Conservation (phyloP, 1,139 yeast genomes). For the Candida sp. region DNA sequence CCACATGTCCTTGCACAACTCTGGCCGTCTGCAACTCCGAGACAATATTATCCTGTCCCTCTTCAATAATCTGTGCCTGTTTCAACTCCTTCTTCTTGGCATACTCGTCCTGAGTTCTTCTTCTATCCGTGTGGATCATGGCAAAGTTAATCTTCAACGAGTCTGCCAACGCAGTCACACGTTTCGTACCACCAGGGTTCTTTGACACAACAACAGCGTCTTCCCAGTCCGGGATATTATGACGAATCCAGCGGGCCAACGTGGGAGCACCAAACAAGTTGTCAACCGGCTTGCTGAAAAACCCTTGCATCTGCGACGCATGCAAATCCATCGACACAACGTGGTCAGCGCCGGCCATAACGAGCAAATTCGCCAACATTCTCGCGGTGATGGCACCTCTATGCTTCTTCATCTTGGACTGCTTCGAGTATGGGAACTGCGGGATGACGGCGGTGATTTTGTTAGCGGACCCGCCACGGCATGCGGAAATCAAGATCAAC, state of each 20-base stretch:
- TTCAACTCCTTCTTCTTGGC: slow-evolving; percentile 42
- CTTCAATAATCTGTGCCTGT: slow-evolving; percentile 17
- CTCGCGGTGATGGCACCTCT: slow-evolving; percentile 99
- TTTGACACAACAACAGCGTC: slow-evolving; percentile 90
- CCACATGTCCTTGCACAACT: slow-evolving; percentile 96
- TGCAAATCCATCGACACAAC: slow-evolving; percentile 98
- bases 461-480: slow-evolving; percentile 94
- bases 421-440: slow-evolving; percentile 96
- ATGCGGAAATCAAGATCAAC: slow-evolving; percentile 91
- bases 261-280: slow-evolving; percentile 99
- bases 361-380: slow-evolving; percentile 92
- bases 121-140: slow-evolving; percentile 98
- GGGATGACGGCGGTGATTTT: slow-evolving; percentile 96
- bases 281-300: slow-evolving; percentile 95
- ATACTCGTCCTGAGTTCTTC: slow-evolving; percentile 82
- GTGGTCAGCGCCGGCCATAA: slow-evolving; percentile 97
- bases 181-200: slow-evolving; percentile 98
- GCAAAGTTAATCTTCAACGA: slow-evolving; percentile 95
- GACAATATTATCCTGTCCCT: slow-evolving; percentile 63
- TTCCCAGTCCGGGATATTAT: slow-evolving; percentile 81
- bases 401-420: slow-evolving; percentile 94
- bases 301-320: slow-evolving; percentile 98
- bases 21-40: slow-evolving; percentile 96
- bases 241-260: slow-evolving; percentile 94
- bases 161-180: slow-evolving; percentile 98